A percentile compares a stretch with the other conserved stretches of the same genome.
These are phyloP conservation scores for Dendrobium huoshanense DNA, from an alignment of 106 monocot genomes.

Conservation along the genomic window DNA sequence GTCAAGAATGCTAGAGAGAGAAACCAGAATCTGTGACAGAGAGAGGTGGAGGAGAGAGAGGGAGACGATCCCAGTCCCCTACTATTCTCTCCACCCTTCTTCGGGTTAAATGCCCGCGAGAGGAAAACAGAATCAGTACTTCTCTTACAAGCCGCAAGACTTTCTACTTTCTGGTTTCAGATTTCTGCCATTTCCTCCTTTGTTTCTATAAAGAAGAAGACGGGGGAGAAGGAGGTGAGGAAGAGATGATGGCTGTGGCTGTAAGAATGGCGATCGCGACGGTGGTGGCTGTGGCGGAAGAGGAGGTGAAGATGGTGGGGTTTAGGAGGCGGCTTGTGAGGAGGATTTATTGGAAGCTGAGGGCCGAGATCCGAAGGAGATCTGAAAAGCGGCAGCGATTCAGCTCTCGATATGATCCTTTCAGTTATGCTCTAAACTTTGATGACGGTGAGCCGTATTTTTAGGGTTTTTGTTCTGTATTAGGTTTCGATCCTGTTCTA, in stretches of 20 bases:
- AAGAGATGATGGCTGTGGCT: not conserved
- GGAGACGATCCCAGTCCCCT: not conserved
- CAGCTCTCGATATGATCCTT: slow-evolving; percentile 21
- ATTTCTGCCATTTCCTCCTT: not conserved
- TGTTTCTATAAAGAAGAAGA: not conserved
- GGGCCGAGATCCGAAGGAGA: slow-evolving; percentile 4
- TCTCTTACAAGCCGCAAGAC: not conserved
- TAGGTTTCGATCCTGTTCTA: not conserved
- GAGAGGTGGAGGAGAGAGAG: not conserved
- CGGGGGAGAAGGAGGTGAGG: not conserved
- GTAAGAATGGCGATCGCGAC: not conserved
- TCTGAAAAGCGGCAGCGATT: slow-evolving; percentile 1
- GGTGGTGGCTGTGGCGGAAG: not conserved
- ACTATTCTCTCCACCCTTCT: not conserved
- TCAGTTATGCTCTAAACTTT: slow-evolving; percentile 24
- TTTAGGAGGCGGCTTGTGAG: slow-evolving; percentile 9
- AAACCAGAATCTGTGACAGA: not conserved
- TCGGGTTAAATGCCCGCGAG: not conserved
- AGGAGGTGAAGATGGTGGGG: not conserved
- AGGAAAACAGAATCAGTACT: not conserved
- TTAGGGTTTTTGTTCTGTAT: not conserved
- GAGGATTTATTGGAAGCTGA: slow-evolving; percentile 13
- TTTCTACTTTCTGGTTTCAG: not conserved
- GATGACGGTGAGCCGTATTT: slow-evolving; percentile 4
- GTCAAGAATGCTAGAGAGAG: slow-evolving; percentile 7